These are phyloP conservation scores for Heliocybe sulcata DNA, from an alignment of 1,284 basidiomycete species.

Conservation along the genomic window DNA sequence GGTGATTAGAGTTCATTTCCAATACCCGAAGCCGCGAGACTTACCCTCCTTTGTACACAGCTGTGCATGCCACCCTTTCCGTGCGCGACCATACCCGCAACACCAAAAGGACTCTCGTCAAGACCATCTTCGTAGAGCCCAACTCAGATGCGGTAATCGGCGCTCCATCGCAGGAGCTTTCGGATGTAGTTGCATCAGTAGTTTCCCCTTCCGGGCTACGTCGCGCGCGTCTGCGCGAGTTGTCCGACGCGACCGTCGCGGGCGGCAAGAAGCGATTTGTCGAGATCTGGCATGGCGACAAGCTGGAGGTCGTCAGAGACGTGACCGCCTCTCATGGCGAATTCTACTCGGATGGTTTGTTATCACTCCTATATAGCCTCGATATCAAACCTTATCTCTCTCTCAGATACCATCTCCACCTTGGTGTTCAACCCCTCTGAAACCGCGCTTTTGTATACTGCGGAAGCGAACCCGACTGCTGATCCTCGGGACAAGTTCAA, in stretches of 20 bases:
- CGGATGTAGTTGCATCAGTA: slow-evolving; percentile 33
- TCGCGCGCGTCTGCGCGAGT: slow-evolving; percentile 42
- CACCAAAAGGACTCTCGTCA: slow-evolving; percentile 34
- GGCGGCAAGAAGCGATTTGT: slow-evolving; percentile 41
- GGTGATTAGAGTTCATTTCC: slow-evolving; percentile 1
- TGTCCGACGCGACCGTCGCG: slow-evolving; percentile 14
- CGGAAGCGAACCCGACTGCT: slow-evolving; percentile 37
- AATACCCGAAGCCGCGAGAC: background rate
- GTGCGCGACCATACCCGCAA: slow-evolving; percentile 42
- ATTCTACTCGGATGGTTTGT: slow-evolving; percentile 56
- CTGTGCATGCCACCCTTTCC: slow-evolving; percentile 35
- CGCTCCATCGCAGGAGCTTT: slow-evolving; percentile 28
- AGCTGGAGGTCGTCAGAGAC: slow-evolving; percentile 37
- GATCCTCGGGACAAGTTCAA: slow-evolving; percentile 38
- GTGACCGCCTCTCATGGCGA: slow-evolving; percentile 53
- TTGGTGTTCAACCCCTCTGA: slow-evolving; percentile 48
- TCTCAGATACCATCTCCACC: slow-evolving; percentile 37
- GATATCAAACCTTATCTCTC: background rate
- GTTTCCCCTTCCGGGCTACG: slow-evolving; percentile 37
- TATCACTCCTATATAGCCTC: background rate
- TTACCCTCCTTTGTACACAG: slow-evolving; percentile 17
- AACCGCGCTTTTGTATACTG: slow-evolving; percentile 44
- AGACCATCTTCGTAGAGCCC: slow-evolving; percentile 27
- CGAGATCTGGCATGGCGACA: slow-evolving; percentile 49
- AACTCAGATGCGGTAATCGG: slow-evolving; percentile 16